A percentile compares a stretch with the other conserved stretches of the same genome.
phyloP scores from a whole-genome alignment of 2,329 filamentous ascomycete species.

The Epichloe hybrida region DNA sequence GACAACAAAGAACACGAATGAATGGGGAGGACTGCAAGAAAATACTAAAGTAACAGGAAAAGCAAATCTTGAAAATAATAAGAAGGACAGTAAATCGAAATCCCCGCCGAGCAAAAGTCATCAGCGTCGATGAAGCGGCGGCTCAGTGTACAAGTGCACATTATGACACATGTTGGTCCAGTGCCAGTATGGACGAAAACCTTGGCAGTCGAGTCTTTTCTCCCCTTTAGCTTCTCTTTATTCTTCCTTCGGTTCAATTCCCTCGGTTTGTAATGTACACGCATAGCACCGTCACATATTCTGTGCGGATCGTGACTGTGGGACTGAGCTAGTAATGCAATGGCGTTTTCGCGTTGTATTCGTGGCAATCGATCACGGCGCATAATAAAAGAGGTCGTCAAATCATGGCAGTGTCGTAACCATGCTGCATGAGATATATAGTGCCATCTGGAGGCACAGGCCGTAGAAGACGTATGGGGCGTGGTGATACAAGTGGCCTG shows the following conservation, averaged over 20 bases:
- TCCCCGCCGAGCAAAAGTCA: constrained; percentile 11
- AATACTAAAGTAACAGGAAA: constrained; percentile 7
- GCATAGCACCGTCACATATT: constrained; percentile 14
- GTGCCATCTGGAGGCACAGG: constrained; percentile 12
- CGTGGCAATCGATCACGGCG: constrained; percentile 19
- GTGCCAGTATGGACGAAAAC: constrained; percentile 1
- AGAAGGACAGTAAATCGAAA: constrained; percentile 9
- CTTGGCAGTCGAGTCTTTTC: constrained; percentile 2
- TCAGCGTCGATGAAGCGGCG: constrained; percentile 16
- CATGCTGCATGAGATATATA: constrained; percentile 18
- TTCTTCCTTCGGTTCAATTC: constrained; percentile 6
- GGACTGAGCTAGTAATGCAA: constrained; percentile 12
- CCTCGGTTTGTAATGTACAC: constrained; percentile 21
- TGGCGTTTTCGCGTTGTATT: constrained; percentile 8
- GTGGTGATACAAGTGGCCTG: constrained; percentile 18
- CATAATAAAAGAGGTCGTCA: constrained; percentile 26
- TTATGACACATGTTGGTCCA: constrained; percentile 10
- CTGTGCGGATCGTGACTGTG: constrained; percentile 15
- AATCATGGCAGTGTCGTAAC: constrained; percentile 25
- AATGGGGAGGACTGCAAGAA: constrained; percentile 7
- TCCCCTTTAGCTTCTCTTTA: constrained; percentile 5
- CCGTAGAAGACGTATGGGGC: constrained; percentile 8
- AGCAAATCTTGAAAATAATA: constrained; percentile 4
- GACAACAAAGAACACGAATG: neutral
- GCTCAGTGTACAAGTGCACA: constrained; percentile 22